Evolutionary conservation across 768 basidiomycete genomes (phyloP).

Genomic region (Symmetrospora coprosmae): DNA sequence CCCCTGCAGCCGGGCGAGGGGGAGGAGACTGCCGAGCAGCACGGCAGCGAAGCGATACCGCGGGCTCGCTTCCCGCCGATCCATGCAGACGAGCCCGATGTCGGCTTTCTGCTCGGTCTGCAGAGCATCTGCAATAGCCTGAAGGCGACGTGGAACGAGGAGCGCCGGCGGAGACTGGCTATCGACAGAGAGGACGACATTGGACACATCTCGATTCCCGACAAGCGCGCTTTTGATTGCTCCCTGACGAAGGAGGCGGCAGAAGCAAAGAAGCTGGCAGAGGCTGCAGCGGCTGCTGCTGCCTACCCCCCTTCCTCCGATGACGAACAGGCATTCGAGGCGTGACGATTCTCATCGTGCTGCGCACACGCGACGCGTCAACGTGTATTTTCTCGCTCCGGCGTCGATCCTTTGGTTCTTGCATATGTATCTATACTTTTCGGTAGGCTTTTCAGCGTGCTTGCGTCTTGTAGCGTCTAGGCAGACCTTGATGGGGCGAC

Average conservation of each 20-base stretch:
- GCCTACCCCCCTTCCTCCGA: no score
- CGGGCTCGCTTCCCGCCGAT: slow-evolving; percentile 91
- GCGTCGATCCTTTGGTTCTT: no score
- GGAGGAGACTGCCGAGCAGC: slow-evolving; percentile 8
- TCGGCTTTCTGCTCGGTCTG: slow-evolving; percentile 84
- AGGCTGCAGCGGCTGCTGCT: not conserved
- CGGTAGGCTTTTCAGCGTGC: no score
- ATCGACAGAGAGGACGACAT: slow-evolving; percentile 17
- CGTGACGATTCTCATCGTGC: no score
- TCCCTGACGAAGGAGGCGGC: slow-evolving; percentile 15
- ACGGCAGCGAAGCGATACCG: slow-evolving; percentile 47
- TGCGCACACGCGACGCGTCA: no score
- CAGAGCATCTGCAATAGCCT: slow-evolving; percentile 62
- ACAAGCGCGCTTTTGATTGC: slow-evolving; percentile 21
- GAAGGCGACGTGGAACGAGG: slow-evolving; percentile 74
- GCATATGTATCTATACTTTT: no score
- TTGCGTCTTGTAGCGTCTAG: no score
- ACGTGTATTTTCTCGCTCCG: no score
- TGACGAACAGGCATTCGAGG: no score
- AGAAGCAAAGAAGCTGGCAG: not conserved
- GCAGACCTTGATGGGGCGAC: no score
- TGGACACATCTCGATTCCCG: slow-evolving; percentile 14
- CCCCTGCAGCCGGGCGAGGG: slow-evolving; percentile 40
- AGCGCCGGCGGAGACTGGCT: slow-evolving; percentile 48
- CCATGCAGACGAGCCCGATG: slow-evolving; percentile 73